A percentile compares a stretch with the other conserved stretches of the same genome.
Conservation (phyloP, 2,329 filamentous ascomycete species). For the Knoxdaviesia capensis region DNA sequence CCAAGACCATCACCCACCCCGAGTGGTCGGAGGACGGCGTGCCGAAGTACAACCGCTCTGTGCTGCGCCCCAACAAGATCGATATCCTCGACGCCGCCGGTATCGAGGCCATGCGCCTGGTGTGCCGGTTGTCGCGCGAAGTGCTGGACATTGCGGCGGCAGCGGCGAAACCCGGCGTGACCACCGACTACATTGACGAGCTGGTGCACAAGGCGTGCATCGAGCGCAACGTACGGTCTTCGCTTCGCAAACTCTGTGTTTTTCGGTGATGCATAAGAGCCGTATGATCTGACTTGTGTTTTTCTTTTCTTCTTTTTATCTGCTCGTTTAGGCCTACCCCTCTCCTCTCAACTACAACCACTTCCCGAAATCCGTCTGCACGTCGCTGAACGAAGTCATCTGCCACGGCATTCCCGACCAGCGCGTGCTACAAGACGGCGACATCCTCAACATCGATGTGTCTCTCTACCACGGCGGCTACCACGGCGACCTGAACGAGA, state of each 20-base stretch:
- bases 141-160: constrained; percentile 81
- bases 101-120: constrained; percentile 80
- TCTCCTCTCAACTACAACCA: constrained; percentile 88
- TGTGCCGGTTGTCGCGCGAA: constrained; percentile 71
- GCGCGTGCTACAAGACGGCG: constrained; percentile 68
- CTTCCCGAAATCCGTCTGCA: constrained; percentile 97
- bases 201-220: constrained; percentile 88
- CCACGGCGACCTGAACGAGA: constrained; percentile 94
- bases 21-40: constrained; percentile 81
- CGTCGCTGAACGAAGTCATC: constrained; percentile 90
- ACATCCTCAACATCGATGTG: constrained; percentile 94
- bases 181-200: constrained; percentile 88
- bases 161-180: constrained; percentile 73
- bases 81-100: constrained; percentile 62
- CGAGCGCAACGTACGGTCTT: constrained; percentile 58
- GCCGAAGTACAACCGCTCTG: constrained; percentile 35
- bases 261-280: no score
- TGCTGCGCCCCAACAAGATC: constrained; percentile 59
- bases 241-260: background rate
- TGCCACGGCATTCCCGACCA: constrained; percentile 97
- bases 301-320: no score
- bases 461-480: constrained; percentile 87
- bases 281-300: no score
- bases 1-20: constrained; percentile 61
- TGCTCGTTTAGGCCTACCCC: constrained; percentile 56